A percentile compares a stretch with the other conserved stretches of the same genome.
phyloP scores from a whole-genome alignment of 2,329 filamentous ascomycete species.

The Scedosporium minutisporum region DNA sequence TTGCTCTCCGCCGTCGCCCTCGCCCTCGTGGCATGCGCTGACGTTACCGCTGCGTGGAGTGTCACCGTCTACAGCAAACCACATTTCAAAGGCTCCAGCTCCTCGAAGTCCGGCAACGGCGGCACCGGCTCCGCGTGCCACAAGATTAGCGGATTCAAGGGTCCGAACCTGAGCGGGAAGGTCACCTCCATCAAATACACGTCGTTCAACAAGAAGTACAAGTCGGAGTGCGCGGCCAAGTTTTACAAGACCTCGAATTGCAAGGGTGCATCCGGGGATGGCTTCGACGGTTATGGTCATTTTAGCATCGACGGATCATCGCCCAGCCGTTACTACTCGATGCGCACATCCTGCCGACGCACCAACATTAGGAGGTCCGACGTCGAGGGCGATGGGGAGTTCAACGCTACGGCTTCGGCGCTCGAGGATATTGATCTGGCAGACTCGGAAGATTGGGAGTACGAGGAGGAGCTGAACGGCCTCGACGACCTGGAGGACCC shows the following conservation, averaged over 20 bases:
- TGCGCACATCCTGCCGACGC: neutral
- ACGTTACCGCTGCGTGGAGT: neutral
- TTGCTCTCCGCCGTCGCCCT: neutral
- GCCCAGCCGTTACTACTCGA: neutral
- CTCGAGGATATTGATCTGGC: neutral
- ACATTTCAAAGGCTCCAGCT: neutral
- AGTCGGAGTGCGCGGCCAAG: neutral
- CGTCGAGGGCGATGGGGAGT: neutral
- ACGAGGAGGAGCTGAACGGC: neutral
- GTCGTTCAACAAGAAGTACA: neutral
- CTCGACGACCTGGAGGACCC: neutral
- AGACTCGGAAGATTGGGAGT: neutral
- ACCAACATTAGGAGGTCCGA: neutral
- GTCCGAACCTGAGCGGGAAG: neutral
- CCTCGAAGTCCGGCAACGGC: neutral
- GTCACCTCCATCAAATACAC: neutral
- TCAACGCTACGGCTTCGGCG: neutral
- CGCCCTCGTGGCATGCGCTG: neutral
- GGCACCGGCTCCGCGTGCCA: neutral
- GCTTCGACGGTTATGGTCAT: neutral
- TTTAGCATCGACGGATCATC: neutral
- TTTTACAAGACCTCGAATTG: neutral
- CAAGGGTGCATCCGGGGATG: neutral
- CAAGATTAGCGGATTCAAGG: neutral
- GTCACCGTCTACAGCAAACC: neutral